These are phyloP conservation scores for Ogataea saltuana DNA, from an alignment of 805 yeast species.

Conservation along the genomic window DNA sequence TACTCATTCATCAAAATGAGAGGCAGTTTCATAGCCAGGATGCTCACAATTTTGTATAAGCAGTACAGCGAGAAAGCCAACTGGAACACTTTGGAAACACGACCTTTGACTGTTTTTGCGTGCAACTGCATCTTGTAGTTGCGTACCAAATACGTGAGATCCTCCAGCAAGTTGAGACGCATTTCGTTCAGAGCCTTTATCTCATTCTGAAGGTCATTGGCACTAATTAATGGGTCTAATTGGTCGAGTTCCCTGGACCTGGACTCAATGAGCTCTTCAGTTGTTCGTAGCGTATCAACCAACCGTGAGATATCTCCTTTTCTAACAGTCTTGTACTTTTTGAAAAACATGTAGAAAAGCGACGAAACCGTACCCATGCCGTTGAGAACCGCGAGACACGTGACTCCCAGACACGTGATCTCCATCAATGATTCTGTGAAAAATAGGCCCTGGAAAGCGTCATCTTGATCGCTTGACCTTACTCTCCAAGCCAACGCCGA, in stretches of 20 bases:
- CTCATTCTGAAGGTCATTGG: conserved; percentile 40
- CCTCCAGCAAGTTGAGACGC: conserved; percentile 23
- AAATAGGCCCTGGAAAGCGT: conserved; percentile 8
- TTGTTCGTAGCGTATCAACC: conserved; percentile 44
- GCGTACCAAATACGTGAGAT: conserved; percentile 15
- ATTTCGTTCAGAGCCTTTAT: conserved; percentile 39
- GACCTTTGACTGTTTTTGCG: conserved; percentile 16
- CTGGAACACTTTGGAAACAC: conserved; percentile 12
- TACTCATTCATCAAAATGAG: conserved; percentile 24
- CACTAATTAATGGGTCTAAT: conserved; percentile 1
- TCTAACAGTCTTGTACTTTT: conserved; percentile 26
- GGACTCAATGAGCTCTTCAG: conserved; percentile 37
- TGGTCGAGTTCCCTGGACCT: conserved; percentile 37
- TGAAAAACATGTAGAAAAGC: conserved; percentile 34
- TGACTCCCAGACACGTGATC: conserved; percentile 48
- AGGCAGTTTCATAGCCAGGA: conserved; percentile 44
- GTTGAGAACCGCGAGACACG: conserved; percentile 50
- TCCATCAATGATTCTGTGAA: conserved; percentile 43
- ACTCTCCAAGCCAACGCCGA: conserved; percentile 32
- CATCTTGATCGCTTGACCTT: background rate
- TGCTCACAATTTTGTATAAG: conserved; percentile 46
- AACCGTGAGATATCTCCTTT: conserved; percentile 38
- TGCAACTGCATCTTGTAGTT: conserved; percentile 12
- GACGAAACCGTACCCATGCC: conserved; percentile 55
- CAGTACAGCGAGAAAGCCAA: conserved; percentile 47